Conservation (phyloP, 2,329 filamentous ascomycete genomes). For the Tothia fuscella region DNA sequence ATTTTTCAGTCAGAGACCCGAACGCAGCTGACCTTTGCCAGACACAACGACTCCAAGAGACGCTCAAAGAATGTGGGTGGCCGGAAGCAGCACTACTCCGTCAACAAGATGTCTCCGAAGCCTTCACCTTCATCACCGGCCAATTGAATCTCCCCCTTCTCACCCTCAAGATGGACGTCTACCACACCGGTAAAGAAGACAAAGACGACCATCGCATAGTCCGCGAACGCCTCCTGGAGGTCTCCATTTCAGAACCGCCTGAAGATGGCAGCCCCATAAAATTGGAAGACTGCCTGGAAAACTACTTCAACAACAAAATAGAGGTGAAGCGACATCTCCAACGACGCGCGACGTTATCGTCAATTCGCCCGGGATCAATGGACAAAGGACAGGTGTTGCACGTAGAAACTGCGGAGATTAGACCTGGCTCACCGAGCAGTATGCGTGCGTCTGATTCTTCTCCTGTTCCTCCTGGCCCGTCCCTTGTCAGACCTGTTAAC, state of each 20-base stretch:
- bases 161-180: constrained; percentile 87
- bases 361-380: constrained; percentile 25
- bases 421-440: constrained; percentile 17
- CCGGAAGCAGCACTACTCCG: constrained; percentile 60
- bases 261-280: constrained; percentile 57
- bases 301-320: constrained; percentile 89
- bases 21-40: constrained; percentile 22
- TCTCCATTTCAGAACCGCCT: constrained; percentile 71
- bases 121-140: constrained; percentile 88
- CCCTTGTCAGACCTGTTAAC: constrained; percentile 18
- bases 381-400: constrained; percentile 22
- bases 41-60: constrained; percentile 73
- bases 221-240: constrained; percentile 79
- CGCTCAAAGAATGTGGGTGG: constrained; percentile 81
- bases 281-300: constrained; percentile 82
- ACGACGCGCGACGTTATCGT: constrained; percentile 45
- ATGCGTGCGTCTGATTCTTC: not conserved
- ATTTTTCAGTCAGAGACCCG: not conserved
- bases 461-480: not conserved
- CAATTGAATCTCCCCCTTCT: constrained; percentile 77
- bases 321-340: constrained; percentile 67
- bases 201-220: constrained; percentile 90
- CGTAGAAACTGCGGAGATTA: constrained; percentile 33
- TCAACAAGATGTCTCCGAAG: constrained; percentile 93
- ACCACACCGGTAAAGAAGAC: constrained; percentile 75